Conservation (phyloP, 345 rosid species). For the Bruguiera gymnorhiza region DNA sequence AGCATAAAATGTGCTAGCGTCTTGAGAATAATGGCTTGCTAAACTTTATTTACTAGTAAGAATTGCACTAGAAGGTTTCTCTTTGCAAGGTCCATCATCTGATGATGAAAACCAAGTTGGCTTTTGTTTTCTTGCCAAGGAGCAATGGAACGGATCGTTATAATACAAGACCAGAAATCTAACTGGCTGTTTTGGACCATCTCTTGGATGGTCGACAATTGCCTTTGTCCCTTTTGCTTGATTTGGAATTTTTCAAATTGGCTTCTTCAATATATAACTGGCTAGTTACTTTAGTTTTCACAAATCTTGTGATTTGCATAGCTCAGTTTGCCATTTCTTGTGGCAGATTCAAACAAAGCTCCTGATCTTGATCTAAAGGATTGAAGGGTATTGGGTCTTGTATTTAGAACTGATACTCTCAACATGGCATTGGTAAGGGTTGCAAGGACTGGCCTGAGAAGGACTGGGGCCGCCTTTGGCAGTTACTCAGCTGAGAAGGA, state of each 20-base stretch:
- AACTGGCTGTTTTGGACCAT: constrained; percentile 11
- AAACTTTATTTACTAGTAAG: neutral
- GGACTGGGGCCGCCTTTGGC: constrained; percentile 36
- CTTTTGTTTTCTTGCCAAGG: constrained; percentile 28
- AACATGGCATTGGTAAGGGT: constrained; percentile 61
- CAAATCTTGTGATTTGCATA: neutral
- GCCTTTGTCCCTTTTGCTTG: constrained; percentile 15
- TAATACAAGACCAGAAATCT: constrained; percentile 1
- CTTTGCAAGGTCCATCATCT: constrained; percentile 30
- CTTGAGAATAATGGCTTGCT: neutral
- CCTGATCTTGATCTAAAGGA: neutral
- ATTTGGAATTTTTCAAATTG: constrained; percentile 20
- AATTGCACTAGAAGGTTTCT: constrained; percentile 4
- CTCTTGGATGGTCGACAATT: constrained; percentile 3
- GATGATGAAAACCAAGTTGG: constrained; percentile 27
- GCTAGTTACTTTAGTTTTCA: constrained; percentile 7
- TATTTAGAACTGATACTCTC: constrained; percentile 14
- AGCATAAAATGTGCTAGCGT: neutral
- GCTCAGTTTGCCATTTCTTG: constrained; percentile 15
- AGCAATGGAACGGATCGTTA: constrained; percentile 32
- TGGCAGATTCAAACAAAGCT: constrained; percentile 22
- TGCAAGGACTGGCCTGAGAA: constrained; percentile 46
- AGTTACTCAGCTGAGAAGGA: constrained; percentile 20
- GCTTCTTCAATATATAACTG: constrained; percentile 12
- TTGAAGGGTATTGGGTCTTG: constrained; percentile 14